Conservation (phyloP, 331 rosid species). For the Pyrus hybrid region DNA sequence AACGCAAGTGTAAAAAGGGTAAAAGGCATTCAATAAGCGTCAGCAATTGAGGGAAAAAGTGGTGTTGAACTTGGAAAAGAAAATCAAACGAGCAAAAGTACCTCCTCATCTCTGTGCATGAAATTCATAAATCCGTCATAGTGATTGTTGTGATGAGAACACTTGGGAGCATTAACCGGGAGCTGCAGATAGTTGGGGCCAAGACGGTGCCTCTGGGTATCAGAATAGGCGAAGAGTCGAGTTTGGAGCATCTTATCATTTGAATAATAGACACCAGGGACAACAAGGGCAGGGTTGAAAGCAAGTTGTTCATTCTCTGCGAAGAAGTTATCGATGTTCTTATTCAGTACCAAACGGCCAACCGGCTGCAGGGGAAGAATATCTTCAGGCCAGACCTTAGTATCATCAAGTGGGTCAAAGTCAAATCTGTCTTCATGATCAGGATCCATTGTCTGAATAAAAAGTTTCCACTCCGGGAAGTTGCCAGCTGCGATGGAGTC, state of each 20-base stretch:
- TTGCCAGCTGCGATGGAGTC: constrained; percentile 92
- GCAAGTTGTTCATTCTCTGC: constrained; percentile 94
- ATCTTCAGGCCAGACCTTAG: constrained; percentile 92
- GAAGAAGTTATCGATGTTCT: constrained; percentile 86
- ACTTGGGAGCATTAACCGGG: constrained; percentile 84
- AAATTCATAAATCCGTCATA: constrained; percentile 87
- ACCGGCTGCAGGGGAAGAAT: constrained; percentile 84
- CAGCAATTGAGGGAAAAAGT: neutral
- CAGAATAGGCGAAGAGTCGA: constrained; percentile 72
- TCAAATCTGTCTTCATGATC: constrained; percentile 72
- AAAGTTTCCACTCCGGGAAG: constrained; percentile 93
- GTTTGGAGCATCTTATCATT: constrained; percentile 85
- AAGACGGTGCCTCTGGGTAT: constrained; percentile 89
- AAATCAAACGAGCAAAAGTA: constrained; percentile 5
- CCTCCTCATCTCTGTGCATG: constrained; percentile 97
- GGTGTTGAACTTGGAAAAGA: neutral
- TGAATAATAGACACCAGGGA: constrained; percentile 82
- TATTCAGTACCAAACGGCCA: constrained; percentile 86
- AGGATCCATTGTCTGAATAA: constrained; percentile 67
- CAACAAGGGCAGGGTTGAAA: constrained; percentile 66
- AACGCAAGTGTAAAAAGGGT: neutral
- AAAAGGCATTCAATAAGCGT: neutral
- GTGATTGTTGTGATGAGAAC: constrained; percentile 80
- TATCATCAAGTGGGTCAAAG: constrained; percentile 81
- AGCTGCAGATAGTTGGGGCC: constrained; percentile 93